Evolutionary conservation across 306 rosid genomes (phyloP), one percentile per base, ranked within the genome.

Genomic region (Lathyrus oleraceus): DNA sequence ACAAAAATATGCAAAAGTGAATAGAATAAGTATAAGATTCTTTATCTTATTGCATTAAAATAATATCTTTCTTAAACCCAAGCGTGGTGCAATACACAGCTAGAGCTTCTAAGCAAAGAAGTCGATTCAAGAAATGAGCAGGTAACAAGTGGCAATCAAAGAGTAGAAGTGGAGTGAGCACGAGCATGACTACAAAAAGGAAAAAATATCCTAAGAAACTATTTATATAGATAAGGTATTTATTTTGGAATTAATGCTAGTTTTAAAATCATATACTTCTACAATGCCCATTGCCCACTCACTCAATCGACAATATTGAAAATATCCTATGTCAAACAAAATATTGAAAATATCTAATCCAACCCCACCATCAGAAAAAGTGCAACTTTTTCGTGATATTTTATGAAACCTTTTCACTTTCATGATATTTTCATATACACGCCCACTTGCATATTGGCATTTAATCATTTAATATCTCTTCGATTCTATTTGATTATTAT

Each of bases 281-380:
- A 53, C 15, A 36, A 45, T 60, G 75, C 10, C 80, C 57, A 48
- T 70, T 60, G 75, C 10, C 80, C 57, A 48, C 75, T 69, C 52
- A 28, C 60, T 21, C n/a, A 53, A 36, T 76, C 16, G 14, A 60
- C 73, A 57, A 47, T 54, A 53, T 53, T 53, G 60, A 53, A 53
- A 53, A 53, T 53, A 53, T 53, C n/a, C n/a, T 45, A 2, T 45
- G 52, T n/a, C 19, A 45, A 45, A 45, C 52, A 45, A n/a, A 45
- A 45, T 45, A 45, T 45, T 14, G 60, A 70, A 54, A 43, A 70
- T 27, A 61, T 66, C 38, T 5, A 67, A 72, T 72, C 47, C 65
- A 58, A 48, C 56, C 74, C 69, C 65, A 23, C 69, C 73, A 61
- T 76, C 81, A 76, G 58, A 69, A 59, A 76, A 76, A 36, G 64